Conservation (phyloP, 805 yeast species). For the Suhomyces sp. region DNA sequence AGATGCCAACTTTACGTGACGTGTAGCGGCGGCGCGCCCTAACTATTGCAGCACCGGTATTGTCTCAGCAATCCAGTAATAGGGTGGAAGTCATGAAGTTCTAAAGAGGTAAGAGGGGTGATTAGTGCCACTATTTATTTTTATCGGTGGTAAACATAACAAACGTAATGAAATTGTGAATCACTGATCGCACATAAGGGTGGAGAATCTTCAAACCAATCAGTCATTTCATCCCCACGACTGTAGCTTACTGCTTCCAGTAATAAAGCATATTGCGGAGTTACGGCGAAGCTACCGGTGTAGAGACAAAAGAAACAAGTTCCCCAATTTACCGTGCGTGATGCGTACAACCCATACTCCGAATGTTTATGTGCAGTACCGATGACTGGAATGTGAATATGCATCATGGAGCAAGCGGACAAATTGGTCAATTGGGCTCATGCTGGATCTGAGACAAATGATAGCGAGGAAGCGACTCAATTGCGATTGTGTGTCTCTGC, state of each 20-base stretch:
- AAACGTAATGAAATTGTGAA: neutral
- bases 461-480: neutral
- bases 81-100: neutral
- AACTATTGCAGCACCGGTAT: neutral
- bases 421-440: neutral
- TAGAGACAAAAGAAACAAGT: conserved; percentile 3
- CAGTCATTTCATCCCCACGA: neutral
- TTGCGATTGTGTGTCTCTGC: neutral
- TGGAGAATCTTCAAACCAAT: neutral
- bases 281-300: neutral
- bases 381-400: neutral
- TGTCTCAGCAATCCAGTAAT: neutral
- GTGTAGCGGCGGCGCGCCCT: neutral
- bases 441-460: neutral
- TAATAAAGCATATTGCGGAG: neutral
- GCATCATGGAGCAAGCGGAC: neutral
- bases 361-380: neutral
- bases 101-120: neutral
- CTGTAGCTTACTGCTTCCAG: neutral
- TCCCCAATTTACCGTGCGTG: conserved; percentile 3
- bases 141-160: neutral
- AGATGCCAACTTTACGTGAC: neutral
- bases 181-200: neutral
- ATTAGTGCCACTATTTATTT: neutral
- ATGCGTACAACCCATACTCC: conserved; percentile 7